Conservation (phyloP, 2,329 filamentous ascomycete species). For the Akanthomyces dipterigenus region DNA sequence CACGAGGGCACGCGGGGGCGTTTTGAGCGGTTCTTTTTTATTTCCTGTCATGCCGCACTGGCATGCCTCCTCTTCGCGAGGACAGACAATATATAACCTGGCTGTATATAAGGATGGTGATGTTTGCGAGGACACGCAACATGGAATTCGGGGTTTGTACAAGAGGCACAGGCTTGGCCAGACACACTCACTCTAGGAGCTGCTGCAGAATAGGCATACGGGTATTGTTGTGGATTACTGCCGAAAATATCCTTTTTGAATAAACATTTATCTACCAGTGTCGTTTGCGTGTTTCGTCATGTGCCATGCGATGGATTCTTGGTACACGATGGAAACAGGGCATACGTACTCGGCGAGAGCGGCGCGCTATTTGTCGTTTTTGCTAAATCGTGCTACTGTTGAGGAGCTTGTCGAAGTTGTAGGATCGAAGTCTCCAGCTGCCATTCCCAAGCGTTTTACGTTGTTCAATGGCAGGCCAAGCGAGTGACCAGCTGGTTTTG, state of each 20-base stretch:
- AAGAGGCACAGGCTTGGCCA: neutral
- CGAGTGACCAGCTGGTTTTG: too few species aligned
- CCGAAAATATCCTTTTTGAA: neutral
- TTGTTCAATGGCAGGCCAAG: too few species aligned
- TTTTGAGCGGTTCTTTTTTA: slow-evolving; percentile 2
- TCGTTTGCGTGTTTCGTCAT: neutral
- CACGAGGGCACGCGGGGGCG: neutral
- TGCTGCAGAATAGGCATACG: neutral
- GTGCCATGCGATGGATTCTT: neutral
- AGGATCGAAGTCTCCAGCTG: too few species aligned
- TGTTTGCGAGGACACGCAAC: neutral
- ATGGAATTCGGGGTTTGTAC: neutral
- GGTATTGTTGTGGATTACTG: neutral
- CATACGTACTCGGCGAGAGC: too few species aligned
- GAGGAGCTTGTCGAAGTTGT: too few species aligned
- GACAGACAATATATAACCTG: neutral
- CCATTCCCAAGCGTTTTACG: too few species aligned
- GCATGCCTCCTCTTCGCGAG: neutral
- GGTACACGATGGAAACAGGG: neutral
- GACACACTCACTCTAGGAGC: neutral
- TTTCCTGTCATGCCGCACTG: neutral
- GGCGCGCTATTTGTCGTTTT: too few species aligned
- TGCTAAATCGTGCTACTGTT: too few species aligned
- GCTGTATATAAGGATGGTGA: neutral
- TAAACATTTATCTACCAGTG: neutral